These are phyloP conservation scores for Colletotrichum sp. DNA, from an alignment of 2,329 filamentous ascomycete genomes.

Conservation along the genomic window DNA sequence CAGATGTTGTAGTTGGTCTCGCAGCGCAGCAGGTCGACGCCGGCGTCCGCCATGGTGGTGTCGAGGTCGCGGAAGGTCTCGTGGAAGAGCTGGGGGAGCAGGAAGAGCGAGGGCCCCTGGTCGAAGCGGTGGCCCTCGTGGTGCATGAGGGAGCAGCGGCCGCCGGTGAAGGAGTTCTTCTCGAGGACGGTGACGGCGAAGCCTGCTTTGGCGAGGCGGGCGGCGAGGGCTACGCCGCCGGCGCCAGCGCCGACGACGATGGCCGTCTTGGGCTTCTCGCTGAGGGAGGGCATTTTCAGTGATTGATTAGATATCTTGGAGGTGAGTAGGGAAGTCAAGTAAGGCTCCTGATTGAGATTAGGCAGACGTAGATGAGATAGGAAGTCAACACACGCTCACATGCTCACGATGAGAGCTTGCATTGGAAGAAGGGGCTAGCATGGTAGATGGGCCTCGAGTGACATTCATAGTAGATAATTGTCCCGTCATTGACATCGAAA, in stretches of 20 bases:
- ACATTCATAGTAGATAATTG: conserved; percentile 11
- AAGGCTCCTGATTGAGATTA: not conserved
- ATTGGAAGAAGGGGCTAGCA: not conserved
- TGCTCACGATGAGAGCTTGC: not conserved
- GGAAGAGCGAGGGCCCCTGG: conserved; percentile 75
- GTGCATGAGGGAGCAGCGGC: conserved; percentile 71
- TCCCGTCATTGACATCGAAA: not conserved
- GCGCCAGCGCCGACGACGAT: conserved; percentile 60
- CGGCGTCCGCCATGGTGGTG: conserved; percentile 68
- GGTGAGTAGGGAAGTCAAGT: not conserved
- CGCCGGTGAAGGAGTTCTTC: conserved; percentile 76
- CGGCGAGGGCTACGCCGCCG: conserved; percentile 74
- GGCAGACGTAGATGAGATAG: not conserved
- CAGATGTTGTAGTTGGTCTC: conserved; percentile 79
- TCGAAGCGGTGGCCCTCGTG: conserved; percentile 73
- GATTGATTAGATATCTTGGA: not conserved
- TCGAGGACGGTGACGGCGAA: conserved; percentile 78
- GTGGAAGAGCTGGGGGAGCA: conserved; percentile 73
- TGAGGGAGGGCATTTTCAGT: not conserved
- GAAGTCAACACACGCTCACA: not conserved
- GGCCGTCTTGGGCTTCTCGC: conserved; percentile 34
- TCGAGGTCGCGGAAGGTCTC: conserved; percentile 73
- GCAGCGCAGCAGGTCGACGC: conserved; percentile 73
- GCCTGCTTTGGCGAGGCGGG: conserved; percentile 73
- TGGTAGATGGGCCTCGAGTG: not conserved